Base-by-base conservation (phyloP, 2,329 filamentous ascomycete genomes). In the Coniochaeta hoffmannii region DNA sequence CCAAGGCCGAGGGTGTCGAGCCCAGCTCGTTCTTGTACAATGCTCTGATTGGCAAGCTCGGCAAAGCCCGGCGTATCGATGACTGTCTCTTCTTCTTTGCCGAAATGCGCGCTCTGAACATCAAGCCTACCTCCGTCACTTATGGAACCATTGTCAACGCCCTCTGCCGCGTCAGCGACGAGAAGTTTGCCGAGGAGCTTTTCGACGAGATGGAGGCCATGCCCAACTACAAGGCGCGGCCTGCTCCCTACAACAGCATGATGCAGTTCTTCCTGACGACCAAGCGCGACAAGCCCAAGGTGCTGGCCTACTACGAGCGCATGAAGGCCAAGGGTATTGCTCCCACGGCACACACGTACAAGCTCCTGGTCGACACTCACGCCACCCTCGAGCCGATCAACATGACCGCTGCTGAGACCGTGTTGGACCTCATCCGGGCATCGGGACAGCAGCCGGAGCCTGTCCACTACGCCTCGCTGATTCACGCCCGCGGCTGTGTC, bases 191-290 rank as follows among this genome's bases (percentile, higher is more conserved):
- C 28, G 94, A 97, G 68, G 91, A 97, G 72, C 84, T 97, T 64
- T 99, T 99, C 67, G 91, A 97, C 67, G 94, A 99, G 76, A 99
- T 99, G 94, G 94, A 99, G 76, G 85, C 87, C 50, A 96, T 96
- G 87, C 88, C 91, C 56, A 99, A 99, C 77, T 99, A 99, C 82
- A 97, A 97, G 78, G 90, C 94, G 38, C 88, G 94, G 10, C 92
- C 94, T 26, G 94, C 94, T 24, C 94, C 94, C 1, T 99, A 99
- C 80, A 97, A 99, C 78, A 96, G 90, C 73, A 89, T 99, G 86
- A 99, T 99, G 85, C 94, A 99, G 70, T 97, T 96, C 76, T 99
- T 97, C 82, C 79, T 97, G 63, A 96, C 90, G 56, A 97, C 93
- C 55, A 97, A 97, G 82, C 90, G 91, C 54, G 93, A 99, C 71